phyloP scores from a whole-genome alignment of 257 asterid species.

The Nicotiana tomentosiformis region DNA sequence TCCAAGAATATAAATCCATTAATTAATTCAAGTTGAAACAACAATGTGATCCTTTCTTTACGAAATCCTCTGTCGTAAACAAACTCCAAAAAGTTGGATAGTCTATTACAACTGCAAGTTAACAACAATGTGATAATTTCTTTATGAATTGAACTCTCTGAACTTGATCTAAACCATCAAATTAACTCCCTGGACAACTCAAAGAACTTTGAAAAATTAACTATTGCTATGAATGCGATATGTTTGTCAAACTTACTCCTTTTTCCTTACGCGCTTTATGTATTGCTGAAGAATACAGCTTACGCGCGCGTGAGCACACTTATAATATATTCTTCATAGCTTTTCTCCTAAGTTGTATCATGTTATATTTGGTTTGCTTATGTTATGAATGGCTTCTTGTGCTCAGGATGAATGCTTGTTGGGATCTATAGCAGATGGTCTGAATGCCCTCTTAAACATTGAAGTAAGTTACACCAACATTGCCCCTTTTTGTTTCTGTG shows the following conservation, averaged over 20 bases:
- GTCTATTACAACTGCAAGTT: neutral
- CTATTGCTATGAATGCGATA: neutral
- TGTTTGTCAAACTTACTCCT: neutral
- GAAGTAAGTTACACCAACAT: conserved; percentile 54
- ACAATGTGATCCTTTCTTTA: neutral
- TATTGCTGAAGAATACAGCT: neutral
- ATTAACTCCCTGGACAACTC: neutral
- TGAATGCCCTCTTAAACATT: conserved; percentile 74
- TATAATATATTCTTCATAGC: neutral
- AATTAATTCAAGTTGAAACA: neutral
- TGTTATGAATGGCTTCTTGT: neutral
- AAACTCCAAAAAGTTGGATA: neutral
- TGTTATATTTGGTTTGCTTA: neutral
- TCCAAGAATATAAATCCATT: neutral
- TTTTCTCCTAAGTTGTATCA: neutral
- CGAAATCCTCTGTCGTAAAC: neutral
- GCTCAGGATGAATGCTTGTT: conserved; percentile 63
- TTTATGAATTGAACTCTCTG: neutral
- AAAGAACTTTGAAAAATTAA: neutral
- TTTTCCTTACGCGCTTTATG: neutral
- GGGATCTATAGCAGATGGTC: conserved; percentile 77
- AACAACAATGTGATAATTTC: neutral
- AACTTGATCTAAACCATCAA: neutral
- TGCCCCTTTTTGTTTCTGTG: conserved; percentile 3
- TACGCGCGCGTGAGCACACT: too few relatives aligned